Percentiles rank a stretch among this genome's conserved stretches.
These are phyloP conservation scores for Jimgerdemannia flammicorona DNA, from an alignment of 192 early-diverging fungal genomes.

Conservation along the genomic window DNA sequence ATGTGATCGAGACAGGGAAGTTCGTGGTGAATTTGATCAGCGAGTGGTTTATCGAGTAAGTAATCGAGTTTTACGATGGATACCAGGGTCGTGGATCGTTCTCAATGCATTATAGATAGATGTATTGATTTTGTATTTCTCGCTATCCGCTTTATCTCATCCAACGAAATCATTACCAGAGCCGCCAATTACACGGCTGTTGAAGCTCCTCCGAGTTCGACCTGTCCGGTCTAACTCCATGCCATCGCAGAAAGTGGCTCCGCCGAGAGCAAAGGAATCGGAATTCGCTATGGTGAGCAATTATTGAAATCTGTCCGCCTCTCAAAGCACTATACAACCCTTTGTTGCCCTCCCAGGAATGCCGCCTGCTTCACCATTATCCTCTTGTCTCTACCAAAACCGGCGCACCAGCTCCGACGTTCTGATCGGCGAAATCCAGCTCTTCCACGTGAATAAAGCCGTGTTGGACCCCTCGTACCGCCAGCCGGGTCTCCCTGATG, in stretches of 20 bases:
- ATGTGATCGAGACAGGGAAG: conserved; percentile 34
- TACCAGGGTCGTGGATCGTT: too few species aligned
- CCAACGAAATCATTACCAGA: neutral
- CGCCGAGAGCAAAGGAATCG: conserved; percentile 28
- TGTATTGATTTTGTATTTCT: too few species aligned
- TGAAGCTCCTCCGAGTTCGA: conserved; percentile 36
- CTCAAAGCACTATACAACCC: too few species aligned
- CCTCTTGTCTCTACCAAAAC: conserved; percentile 20
- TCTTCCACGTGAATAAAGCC: conserved; percentile 31
- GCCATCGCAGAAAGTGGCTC: conserved; percentile 18
- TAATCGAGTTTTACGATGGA: too few species aligned
- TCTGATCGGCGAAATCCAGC: conserved; percentile 37
- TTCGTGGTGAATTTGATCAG: conserved; percentile 50
- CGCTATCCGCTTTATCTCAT: too few species aligned
- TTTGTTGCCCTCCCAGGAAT: conserved; percentile 27
- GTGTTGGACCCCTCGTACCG: conserved; percentile 6
- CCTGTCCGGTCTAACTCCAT: conserved; percentile 34
- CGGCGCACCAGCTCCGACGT: conserved; percentile 26
- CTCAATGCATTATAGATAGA: too few species aligned
- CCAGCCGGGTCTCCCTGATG: conserved; percentile 27
- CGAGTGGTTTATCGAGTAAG: conserved; percentile 41
- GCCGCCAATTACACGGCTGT: conserved; percentile 42
- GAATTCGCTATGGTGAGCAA: conserved; percentile 23
- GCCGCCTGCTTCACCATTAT: conserved; percentile 31
- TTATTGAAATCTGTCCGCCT: too few species aligned